A percentile compares a stretch with the other conserved stretches of the same genome.
phyloP scores from a whole-genome alignment of 345 rosid genomes.

The Nephelium lappaceum region DNA sequence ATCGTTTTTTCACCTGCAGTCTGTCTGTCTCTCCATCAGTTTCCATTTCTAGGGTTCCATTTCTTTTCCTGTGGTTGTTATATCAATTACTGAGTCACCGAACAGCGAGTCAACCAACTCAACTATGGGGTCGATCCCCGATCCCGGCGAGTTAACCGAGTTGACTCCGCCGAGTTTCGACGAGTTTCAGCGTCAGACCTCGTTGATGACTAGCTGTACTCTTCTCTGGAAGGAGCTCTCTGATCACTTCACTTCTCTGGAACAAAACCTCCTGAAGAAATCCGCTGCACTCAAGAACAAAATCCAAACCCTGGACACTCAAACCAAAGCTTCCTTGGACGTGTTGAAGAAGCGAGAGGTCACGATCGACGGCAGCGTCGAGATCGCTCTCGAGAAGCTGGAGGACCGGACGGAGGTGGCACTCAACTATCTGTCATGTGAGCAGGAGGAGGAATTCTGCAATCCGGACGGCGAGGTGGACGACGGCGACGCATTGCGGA shows the following conservation, averaged over 20 bases:
- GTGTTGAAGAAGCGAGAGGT: slow-evolving; percentile 80
- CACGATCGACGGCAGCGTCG: slow-evolving; percentile 82
- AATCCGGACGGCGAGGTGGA: slow-evolving; percentile 76
- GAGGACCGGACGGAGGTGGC: slow-evolving; percentile 53
- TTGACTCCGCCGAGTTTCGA: slow-evolving; percentile 85
- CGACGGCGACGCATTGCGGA: slow-evolving; percentile 67
- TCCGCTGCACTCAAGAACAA: slow-evolving; percentile 82
- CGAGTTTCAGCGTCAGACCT: slow-evolving; percentile 90
- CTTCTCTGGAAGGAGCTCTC: slow-evolving; percentile 98
- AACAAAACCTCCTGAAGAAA: slow-evolving; percentile 71
- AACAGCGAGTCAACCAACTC: slow-evolving; percentile 14
- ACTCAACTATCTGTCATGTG: slow-evolving; percentile 27
- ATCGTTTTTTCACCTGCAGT: slow-evolving; percentile 5
- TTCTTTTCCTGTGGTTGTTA: slow-evolving; percentile 5
- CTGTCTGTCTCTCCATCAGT: slow-evolving; percentile 15
- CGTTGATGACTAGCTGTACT: slow-evolving; percentile 97
- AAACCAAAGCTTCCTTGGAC: slow-evolving; percentile 77
- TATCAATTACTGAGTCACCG: slow-evolving; percentile 25
- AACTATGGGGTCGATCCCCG: slow-evolving; percentile 93
- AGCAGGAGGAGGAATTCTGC: slow-evolving; percentile 34
- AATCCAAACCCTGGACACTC: slow-evolving; percentile 64
- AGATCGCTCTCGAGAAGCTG: slow-evolving; percentile 65
- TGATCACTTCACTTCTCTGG: slow-evolving; percentile 88
- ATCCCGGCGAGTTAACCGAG: slow-evolving; percentile 89
- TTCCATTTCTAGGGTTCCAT: slow-evolving; percentile 44